Evolutionary conservation across 163 green algal genomes (phyloP).

Genomic region (Scenedesmus sp.): DNA sequence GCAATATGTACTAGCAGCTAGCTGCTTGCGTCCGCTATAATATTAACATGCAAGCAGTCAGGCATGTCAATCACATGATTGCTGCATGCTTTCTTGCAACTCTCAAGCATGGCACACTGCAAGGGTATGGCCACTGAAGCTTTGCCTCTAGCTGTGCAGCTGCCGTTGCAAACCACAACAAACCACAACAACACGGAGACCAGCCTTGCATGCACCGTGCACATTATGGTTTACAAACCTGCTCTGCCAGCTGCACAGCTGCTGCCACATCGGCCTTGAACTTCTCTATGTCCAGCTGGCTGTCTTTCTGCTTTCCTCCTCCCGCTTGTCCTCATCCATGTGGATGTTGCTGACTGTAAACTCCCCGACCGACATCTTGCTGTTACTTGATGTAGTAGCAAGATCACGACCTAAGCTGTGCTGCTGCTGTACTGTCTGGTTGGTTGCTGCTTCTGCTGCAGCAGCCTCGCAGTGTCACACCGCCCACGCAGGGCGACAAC

Average conservation of each 20-base stretch:
- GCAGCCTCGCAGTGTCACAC: not conserved
- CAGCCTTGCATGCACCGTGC: not conserved
- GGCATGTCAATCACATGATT: too few species aligned
- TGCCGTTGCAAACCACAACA: not conserved
- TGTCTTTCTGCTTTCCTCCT: conserved; percentile 69
- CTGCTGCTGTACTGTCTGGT: conserved; percentile 7
- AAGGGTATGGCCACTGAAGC: not conserved
- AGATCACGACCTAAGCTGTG: not conserved
- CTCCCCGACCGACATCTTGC: conserved; percentile 43
- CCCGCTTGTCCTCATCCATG: conserved; percentile 71
- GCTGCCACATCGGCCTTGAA: conserved; percentile 70
- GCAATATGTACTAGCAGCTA: too few species aligned
- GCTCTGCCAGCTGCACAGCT: conserved; percentile 59
- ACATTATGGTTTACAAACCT: conserved; percentile 40
- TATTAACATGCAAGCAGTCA: too few species aligned
- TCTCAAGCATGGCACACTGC: too few species aligned
- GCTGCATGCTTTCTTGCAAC: too few species aligned
- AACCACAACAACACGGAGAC: not conserved
- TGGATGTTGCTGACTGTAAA: conserved; percentile 75
- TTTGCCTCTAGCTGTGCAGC: not conserved
- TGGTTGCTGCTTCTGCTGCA: not conserved
- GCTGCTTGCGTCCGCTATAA: too few species aligned
- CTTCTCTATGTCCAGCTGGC: conserved; percentile 72
- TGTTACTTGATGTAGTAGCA: not conserved
- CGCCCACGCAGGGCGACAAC: not conserved